Conservation (phyloP, 2,329 filamentous ascomycete genomes). For the Aspergillus sp. region DNA sequence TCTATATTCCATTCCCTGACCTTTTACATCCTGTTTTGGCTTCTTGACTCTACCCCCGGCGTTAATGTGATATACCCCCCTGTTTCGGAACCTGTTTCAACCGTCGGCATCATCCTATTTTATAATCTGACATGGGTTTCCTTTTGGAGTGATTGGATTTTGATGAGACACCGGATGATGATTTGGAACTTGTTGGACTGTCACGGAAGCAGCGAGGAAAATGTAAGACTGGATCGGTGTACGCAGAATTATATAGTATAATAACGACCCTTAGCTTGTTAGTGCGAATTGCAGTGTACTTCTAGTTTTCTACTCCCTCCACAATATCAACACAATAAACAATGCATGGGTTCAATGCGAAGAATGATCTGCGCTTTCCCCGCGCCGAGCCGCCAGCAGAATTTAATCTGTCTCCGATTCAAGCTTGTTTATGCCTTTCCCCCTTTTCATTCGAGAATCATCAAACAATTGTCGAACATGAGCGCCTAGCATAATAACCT, state of each 20-base stretch:
- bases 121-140: conserved; percentile 21
- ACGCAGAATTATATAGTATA: conserved; percentile 5
- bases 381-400: conserved; percentile 3
- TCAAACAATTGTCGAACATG: neutral
- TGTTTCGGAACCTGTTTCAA: conserved; percentile 25
- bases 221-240: conserved; percentile 5
- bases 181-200: conserved; percentile 9
- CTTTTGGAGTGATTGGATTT: conserved; percentile 21
- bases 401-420: neutral
- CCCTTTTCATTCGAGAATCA: neutral
- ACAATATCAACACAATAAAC: too few species aligned
- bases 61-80: conserved; percentile 44
- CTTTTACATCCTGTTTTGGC: conserved; percentile 11
- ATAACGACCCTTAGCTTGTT: neutral
- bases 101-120: conserved; percentile 10
- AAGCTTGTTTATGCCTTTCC: neutral
- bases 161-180: conserved; percentile 9
- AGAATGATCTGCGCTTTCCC: neutral
- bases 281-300: neutral
- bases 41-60: conserved; percentile 21
- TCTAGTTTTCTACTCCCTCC: too few species aligned
- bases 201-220: conserved; percentile 7
- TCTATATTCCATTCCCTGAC: conserved; percentile 1
- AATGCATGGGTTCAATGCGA: neutral
- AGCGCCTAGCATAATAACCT: neutral